Evolutionary conservation across 2,329 filamentous ascomycete species (phyloP).

Genomic region (Neobulgaria alba): DNA sequence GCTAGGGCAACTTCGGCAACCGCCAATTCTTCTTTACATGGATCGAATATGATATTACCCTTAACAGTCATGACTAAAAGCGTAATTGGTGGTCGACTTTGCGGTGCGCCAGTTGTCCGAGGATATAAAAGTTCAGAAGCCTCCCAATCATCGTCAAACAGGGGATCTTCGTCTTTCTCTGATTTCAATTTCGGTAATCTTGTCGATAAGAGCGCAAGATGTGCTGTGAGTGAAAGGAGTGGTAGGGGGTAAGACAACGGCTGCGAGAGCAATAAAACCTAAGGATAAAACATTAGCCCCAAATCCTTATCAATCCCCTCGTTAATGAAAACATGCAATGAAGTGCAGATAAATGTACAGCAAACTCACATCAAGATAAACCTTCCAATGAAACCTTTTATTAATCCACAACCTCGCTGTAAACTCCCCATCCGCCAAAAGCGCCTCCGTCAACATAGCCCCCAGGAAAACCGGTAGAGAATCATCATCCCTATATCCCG

Average conservation of each 20-base stretch:
- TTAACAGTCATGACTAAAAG: slow-evolving; percentile 82
- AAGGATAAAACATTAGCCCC: too few relatives aligned
- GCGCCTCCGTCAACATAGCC: slow-evolving; percentile 79
- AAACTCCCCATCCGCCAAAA: slow-evolving; percentile 65
- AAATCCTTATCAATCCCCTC: slow-evolving; percentile 3
- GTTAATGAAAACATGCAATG: neutral
- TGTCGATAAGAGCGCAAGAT: slow-evolving; percentile 84
- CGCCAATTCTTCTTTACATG: slow-evolving; percentile 80
- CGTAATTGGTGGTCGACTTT: slow-evolving; percentile 69
- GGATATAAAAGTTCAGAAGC: slow-evolving; percentile 68
- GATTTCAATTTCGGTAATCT: slow-evolving; percentile 78
- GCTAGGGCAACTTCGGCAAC: slow-evolving; percentile 87
- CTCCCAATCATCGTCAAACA: slow-evolving; percentile 98
- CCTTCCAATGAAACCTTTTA: slow-evolving; percentile 85
- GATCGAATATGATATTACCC: slow-evolving; percentile 89
- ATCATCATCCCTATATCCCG: slow-evolving; percentile 85
- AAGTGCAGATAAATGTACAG: neutral
- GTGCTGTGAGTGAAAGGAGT: slow-evolving; percentile 83
- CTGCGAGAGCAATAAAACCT: slow-evolving; percentile 91
- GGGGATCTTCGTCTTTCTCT: slow-evolving; percentile 86
- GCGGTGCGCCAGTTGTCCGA: slow-evolving; percentile 17
- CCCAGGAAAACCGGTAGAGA: slow-evolving; percentile 77
- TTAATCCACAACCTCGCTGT: slow-evolving; percentile 77
- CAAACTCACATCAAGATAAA: slow-evolving; percentile 79
- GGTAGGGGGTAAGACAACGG: slow-evolving; percentile 89